These are phyloP conservation scores for Lipomyces kockii DNA, from an alignment of 805 yeast genomes.

Conservation along the genomic window DNA sequence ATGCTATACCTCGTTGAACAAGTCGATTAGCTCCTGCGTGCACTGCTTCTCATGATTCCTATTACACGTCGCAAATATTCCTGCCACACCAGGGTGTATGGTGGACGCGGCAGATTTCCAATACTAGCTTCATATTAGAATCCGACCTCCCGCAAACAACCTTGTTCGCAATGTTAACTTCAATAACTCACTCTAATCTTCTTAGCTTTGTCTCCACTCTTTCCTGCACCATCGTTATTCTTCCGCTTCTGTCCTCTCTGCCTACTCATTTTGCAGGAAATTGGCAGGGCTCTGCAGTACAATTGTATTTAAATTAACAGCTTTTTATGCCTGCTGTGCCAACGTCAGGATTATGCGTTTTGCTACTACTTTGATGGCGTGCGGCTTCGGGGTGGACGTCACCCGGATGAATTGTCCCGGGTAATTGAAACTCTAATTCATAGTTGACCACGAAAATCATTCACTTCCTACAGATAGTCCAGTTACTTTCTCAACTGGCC, in stretches of 20 bases:
- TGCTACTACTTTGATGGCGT: too few relatives aligned
- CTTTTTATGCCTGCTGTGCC: neutral
- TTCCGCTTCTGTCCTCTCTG: neutral
- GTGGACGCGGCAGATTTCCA: conserved; percentile 26
- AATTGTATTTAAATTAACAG: neutral
- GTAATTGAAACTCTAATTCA: neutral
- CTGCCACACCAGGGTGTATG: conserved; percentile 62
- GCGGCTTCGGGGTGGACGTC: too few relatives aligned
- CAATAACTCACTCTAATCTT: neutral
- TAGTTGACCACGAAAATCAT: neutral
- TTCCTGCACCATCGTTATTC: neutral
- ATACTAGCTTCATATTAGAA: conserved; percentile 20
- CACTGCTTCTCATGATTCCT: conserved; percentile 79
- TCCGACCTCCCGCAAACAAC: neutral
- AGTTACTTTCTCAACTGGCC: neutral
- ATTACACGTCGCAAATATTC: conserved; percentile 87
- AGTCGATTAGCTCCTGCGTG: conserved; percentile 67
- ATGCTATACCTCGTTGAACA: conserved; percentile 56
- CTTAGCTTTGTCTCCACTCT: neutral
- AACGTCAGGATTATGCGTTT: neutral
- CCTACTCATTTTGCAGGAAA: neutral
- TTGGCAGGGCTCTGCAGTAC: neutral
- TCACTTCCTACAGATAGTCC: neutral
- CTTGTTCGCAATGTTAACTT: neutral
- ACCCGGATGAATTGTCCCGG: neutral